These are phyloP conservation scores for Xylaria grammica DNA, from an alignment of 495 filamentous ascomycete genomes.

Conservation along the genomic window DNA sequence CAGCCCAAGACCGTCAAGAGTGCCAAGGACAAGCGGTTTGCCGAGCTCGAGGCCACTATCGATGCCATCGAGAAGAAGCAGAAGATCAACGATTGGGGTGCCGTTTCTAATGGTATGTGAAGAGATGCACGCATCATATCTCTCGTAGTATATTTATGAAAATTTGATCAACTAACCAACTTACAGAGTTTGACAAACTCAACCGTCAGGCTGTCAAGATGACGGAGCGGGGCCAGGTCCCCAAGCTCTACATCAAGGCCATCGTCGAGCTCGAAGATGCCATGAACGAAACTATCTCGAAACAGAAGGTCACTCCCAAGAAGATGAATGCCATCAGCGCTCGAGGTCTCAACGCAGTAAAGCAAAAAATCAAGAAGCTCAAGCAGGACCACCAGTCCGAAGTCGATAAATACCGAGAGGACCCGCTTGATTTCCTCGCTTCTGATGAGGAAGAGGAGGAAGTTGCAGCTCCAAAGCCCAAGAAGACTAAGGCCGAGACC, in stretches of 20 bases:
- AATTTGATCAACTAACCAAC: not conserved
- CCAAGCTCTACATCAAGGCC: constrained; percentile 90
- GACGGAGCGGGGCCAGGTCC: constrained; percentile 72
- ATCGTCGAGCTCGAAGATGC: constrained; percentile 94
- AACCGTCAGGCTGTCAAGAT: constrained; percentile 87
- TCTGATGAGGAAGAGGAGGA: constrained; percentile 76
- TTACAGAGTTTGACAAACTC: constrained; percentile 94
- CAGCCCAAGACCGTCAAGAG: constrained; percentile 87
- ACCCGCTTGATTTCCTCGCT: constrained; percentile 86
- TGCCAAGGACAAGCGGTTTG: constrained; percentile 94
- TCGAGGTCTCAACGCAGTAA: constrained; percentile 92
- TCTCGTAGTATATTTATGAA: constrained; percentile 8
- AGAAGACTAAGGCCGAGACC: constrained; percentile 54
- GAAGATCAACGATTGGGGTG: constrained; percentile 96
- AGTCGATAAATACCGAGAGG: constrained; percentile 83
- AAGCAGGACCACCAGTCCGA: constrained; percentile 91
- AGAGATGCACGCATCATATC: not conserved
- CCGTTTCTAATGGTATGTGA: constrained; percentile 81
- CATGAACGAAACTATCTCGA: constrained; percentile 89
- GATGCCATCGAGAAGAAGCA: constrained; percentile 91
- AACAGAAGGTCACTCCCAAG: constrained; percentile 94
- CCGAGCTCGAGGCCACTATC: constrained; percentile 89
- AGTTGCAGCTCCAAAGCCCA: constrained; percentile 48
- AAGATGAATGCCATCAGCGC: constrained; percentile 98
- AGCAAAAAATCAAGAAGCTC: constrained; percentile 97